Conservation (phyloP, 176 grass and related monocot species). For the Melocanna baccifera region DNA sequence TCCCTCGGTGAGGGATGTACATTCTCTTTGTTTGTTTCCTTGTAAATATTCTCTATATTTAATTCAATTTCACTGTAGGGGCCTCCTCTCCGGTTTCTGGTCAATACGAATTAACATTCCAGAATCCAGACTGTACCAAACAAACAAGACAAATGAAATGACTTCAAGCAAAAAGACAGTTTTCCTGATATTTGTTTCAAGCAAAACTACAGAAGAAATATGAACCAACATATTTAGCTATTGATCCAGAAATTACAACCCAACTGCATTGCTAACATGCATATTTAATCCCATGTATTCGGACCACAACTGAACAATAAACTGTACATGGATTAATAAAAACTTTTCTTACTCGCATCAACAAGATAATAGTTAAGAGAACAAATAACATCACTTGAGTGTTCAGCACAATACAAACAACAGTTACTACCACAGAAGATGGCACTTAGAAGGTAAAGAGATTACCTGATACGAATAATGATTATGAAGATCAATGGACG, state of each 20-base stretch:
- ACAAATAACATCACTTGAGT: conserved; percentile 9
- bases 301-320: not conserved
- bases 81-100: too few species aligned
- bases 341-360: not conserved
- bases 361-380: not conserved
- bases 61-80: too few species aligned
- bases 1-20: too few species aligned
- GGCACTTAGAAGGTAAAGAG: not conserved
- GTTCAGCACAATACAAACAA: conserved; percentile 25
- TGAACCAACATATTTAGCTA: not conserved
- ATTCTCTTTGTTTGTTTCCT: too few species aligned
- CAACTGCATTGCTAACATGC: not conserved
- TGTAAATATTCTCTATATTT: too few species aligned
- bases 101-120: not conserved
- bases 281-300: not conserved
- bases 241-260: not conserved
- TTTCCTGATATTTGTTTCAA: conserved; percentile 3
- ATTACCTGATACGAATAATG: conserved; percentile 97
- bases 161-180: not conserved
- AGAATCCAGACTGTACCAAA: not conserved
- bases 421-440: conserved; percentile 1
- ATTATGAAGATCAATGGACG: conserved; percentile 97
- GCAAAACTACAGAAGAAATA: not conserved
- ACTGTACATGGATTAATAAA: not conserved
- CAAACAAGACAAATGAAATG: conserved; percentile 14